Conservation (phyloP, 352 stramenopile species). For the Aphanomyces invadans region DNA sequence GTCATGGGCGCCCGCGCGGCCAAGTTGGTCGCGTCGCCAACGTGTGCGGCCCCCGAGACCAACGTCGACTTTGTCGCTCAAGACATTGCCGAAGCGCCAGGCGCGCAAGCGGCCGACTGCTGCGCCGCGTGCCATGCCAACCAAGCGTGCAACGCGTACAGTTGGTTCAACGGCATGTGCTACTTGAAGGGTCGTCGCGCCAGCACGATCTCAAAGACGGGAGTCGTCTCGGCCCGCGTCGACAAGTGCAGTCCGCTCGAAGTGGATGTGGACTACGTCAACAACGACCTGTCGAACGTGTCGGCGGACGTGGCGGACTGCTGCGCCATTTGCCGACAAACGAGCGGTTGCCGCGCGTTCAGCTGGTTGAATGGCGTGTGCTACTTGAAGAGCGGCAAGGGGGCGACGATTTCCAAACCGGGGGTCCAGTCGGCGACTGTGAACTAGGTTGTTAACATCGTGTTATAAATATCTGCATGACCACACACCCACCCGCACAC, state of each 20-base stretch:
- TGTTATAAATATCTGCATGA: too few relatives aligned
- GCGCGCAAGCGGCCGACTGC: background rate
- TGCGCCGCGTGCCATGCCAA: conserved; percentile 21
- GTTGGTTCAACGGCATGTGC: conserved; percentile 6
- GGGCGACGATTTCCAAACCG: background rate
- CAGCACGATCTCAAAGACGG: background rate
- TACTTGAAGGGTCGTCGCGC: conserved; percentile 11
- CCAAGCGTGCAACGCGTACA: conserved; percentile 23
- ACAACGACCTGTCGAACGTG: conserved; percentile 32
- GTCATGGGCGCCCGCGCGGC: background rate
- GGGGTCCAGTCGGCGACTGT: conserved; percentile 18
- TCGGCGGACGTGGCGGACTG: background rate
- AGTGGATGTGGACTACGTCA: conserved; percentile 27
- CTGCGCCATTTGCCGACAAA: conserved; percentile 19
- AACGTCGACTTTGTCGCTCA: conserved; percentile 14
- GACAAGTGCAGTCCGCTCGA: conserved; percentile 28
- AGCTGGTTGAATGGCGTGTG: conserved; percentile 11
- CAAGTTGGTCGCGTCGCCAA: background rate
- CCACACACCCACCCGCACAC: too few relatives aligned
- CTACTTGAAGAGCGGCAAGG: conserved; percentile 25
- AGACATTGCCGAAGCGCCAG: conserved; percentile 6
- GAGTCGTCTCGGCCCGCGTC: background rate
- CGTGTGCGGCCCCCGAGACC: conserved; percentile 5
- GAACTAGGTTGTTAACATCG: too few relatives aligned
- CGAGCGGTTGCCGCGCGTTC: conserved; percentile 7